A percentile compares a stretch with the other conserved stretches of the same genome.
phyloP scores from a whole-genome alignment of 495 filamentous ascomycete genomes.

The Rhizodiscina lignyota region DNA sequence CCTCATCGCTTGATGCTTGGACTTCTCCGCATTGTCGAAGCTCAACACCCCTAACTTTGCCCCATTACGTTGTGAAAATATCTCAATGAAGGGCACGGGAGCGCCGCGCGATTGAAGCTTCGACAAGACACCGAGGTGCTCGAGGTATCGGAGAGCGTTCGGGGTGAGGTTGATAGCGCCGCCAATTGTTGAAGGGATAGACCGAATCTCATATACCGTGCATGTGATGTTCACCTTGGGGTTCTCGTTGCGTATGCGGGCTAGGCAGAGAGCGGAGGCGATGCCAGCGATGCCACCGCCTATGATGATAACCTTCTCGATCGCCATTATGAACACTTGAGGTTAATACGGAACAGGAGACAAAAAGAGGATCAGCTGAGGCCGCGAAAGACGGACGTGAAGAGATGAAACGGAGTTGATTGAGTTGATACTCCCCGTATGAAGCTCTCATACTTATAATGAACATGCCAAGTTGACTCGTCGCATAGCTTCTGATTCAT shows the following conservation, averaged over 20 bases:
- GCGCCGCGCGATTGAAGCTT: constrained; percentile 2
- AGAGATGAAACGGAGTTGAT: no score
- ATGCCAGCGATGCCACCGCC: constrained; percentile 10
- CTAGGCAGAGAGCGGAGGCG: constrained; percentile 7
- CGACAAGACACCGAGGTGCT: constrained; percentile 6
- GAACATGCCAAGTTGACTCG: no score
- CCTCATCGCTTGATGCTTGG: constrained; percentile 7
- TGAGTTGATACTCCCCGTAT: no score
- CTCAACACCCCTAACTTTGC: constrained; percentile 4
- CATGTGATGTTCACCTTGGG: constrained; percentile 1
- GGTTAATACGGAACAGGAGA: no score
- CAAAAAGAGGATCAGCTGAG: no score
- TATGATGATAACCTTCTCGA: constrained; percentile 9
- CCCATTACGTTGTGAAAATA: constrained; percentile 8
- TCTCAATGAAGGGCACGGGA: constrained; percentile 6
- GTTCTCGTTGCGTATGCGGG: neutral
- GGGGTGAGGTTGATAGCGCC: constrained; percentile 10
- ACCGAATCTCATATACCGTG: constrained; percentile 8
- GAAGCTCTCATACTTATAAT: no score
- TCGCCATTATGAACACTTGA: constrained; percentile 6
- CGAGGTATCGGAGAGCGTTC: constrained; percentile 9
- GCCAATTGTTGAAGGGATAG: constrained; percentile 9
- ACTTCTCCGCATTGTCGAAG: constrained; percentile 7
- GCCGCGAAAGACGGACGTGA: no score
- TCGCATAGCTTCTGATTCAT: no score